These are phyloP conservation scores for Xylariaceae sp. DNA, from an alignment of 2,329 filamentous ascomycete species.

Conservation along the genomic window DNA sequence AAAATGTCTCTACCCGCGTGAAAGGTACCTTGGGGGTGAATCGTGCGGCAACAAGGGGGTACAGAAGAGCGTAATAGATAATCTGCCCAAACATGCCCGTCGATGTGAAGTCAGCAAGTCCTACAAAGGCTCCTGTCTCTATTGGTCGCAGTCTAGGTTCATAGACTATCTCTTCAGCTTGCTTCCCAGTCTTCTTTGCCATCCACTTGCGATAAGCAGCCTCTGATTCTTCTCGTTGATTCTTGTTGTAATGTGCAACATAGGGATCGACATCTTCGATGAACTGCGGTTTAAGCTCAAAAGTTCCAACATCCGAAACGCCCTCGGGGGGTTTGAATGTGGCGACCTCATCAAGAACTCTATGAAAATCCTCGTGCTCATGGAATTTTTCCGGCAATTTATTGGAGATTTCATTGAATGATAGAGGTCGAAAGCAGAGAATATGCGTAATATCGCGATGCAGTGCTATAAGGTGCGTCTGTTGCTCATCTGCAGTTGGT, in stretches of 20 bases:
- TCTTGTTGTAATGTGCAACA: slow-evolving; percentile 94
- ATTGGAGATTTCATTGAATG: slow-evolving; percentile 87
- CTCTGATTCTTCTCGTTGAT: slow-evolving; percentile 95
- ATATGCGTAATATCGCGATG: slow-evolving; percentile 91
- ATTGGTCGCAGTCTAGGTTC: slow-evolving; percentile 85
- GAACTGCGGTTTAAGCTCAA: slow-evolving; percentile 86
- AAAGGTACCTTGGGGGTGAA: slow-evolving; percentile 77
- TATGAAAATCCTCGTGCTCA: slow-evolving; percentile 87
- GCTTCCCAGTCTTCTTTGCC: slow-evolving; percentile 85
- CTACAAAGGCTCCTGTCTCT: slow-evolving; percentile 75
- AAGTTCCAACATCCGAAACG: slow-evolving; percentile 89
- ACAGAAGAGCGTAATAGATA: slow-evolving; percentile 86
- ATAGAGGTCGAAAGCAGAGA: slow-evolving; percentile 93
- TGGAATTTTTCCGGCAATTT: slow-evolving; percentile 89
- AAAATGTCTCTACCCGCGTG: slow-evolving; percentile 86
- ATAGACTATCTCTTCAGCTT: slow-evolving; percentile 83
- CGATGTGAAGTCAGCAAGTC: slow-evolving; percentile 79
- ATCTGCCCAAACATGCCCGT: slow-evolving; percentile 89
- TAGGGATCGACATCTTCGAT: slow-evolving; percentile 93
- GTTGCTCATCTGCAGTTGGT: slow-evolving; percentile 68
- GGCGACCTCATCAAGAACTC: slow-evolving; percentile 85
- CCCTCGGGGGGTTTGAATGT: slow-evolving; percentile 91
- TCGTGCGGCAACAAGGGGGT: slow-evolving; percentile 73
- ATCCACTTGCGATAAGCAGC: slow-evolving; percentile 85
- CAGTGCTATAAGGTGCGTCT: slow-evolving; percentile 73